Evolutionary conservation across 495 filamentous ascomycete genomes (phyloP), one percentile per base, ranked within the genome.

Genomic region (Aspergillus diversus): DNA sequence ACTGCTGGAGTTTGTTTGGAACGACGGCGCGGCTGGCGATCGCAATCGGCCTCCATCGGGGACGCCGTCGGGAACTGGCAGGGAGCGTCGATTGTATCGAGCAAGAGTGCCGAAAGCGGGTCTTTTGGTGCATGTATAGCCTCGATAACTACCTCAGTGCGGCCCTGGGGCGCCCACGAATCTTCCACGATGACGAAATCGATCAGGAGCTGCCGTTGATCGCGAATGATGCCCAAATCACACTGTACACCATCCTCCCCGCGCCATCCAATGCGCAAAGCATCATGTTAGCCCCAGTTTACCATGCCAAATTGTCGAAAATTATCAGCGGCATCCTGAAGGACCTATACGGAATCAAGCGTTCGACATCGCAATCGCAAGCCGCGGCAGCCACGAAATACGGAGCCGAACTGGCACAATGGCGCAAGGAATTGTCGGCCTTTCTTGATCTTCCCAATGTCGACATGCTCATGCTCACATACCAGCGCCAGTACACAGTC

Each of bases 101-200:
- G 9, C 63, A 62, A 0, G 72, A 74, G 31, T 67, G 68, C 21
- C 59, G 68, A 6, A 83, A 80, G 53, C 71, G 82, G 4, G 75
- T 78, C 6, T 84, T 85, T 31, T 84, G 81, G 81, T 73, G 75
- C 15, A 77, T 74, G 0, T 82, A 80, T 60, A 74, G 77, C 32
- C 61, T 84, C 17, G 82, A 84, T 60, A 82, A 76, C 51, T 79
- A 84, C 52, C 66, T 84, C 11, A 79, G 76, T 35, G 66, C 76
- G 15, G 69, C 80, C 31, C 63, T 80, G 33, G 82, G 82, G 0
- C 66, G 80, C 7, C 81, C 83, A 2, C 59, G 69, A 6, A 64
- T 78, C 12, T 77, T 82, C 47, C 75, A 73, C 57, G 73, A 78
- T 47, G 77, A 80, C 9, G 74, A 76, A n/a, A 74, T 81, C 17